Conservation (phyloP, 306 rosid species). For the Casuarina glauca region DNA sequence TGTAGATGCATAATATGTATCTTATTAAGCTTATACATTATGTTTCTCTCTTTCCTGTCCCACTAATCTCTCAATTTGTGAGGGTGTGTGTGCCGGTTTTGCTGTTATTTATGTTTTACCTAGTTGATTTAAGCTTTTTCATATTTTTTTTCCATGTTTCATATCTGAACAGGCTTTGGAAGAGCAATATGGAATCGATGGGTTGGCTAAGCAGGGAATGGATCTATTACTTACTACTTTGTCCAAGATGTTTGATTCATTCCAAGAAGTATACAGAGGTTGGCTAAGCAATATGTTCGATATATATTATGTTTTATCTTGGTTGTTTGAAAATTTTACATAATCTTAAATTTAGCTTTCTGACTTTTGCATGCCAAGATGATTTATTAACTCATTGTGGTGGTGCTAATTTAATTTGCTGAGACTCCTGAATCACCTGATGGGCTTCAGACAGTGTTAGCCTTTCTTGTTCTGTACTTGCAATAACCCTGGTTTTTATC, state of each 20-base stretch:
- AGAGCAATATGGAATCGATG: conserved; percentile 62
- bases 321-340: conserved; percentile 20
- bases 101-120: background rate
- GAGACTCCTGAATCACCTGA: background rate
- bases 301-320: conserved; percentile 1
- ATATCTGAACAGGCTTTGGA: conserved; percentile 53
- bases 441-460: background rate
- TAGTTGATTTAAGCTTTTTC: background rate
- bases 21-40: too few species aligned
- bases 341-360: conserved; percentile 18
- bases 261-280: conserved; percentile 79
- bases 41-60: too few species aligned
- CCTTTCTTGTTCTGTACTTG: background rate
- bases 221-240: conserved; percentile 56
- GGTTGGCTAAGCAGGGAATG: conserved; percentile 53
- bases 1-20: too few species aligned
- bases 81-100: too few species aligned
- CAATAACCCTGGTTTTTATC: background rate
- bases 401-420: background rate
- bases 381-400: conserved; percentile 1
- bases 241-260: conserved; percentile 59
- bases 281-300: background rate
- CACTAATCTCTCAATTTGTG: too few species aligned
- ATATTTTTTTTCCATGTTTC: background rate
- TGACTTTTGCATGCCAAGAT: conserved; percentile 10